Base-by-base conservation (phyloP, 495 filamentous ascomycete genomes). In the Terfezia boudieri region DNA sequence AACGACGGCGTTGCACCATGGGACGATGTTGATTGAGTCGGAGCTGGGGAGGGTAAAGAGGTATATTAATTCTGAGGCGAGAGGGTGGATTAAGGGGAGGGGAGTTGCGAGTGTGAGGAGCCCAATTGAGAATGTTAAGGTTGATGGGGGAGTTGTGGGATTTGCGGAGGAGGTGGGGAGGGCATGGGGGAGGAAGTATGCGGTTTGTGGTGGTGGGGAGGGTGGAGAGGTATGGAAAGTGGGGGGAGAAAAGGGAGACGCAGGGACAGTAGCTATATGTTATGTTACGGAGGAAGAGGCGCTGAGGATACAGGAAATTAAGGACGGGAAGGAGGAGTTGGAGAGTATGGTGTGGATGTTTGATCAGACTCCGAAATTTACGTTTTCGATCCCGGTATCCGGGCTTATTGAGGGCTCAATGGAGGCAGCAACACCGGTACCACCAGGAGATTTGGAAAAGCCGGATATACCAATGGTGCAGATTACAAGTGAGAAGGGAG, bases 71-170 rank as follows among this genome's bases (percentile, higher is more conserved):
- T 84, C 83, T 54, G 83, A 84, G 0, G 84, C 82, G 2, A 78
- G 75, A 53, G 72, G 72, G 2, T 88, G 76, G 64, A 78, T 96
- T 56, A 76, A 75, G 55, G 85, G 87, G 0, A 76, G 80, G 53
- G 90, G 92, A 0, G 86, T 94, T n/a, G 85, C 89, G 62, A 96
- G 90, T 64, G 86, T 95, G 12, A 79, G 83, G 55, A 90, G 85
- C 16, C 77, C 81, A 0, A 77, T 96, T 14, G 72, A 76, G 20
- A 96, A 98, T 72, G 78, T 94, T 8, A 67, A 69, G 0, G 54
- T 78, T 2, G 69, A 66, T 16, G 60, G 56, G n/a, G 62, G 60
- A 2, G 41, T 46, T 20, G 17, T 46, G 8, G 17, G 17, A 9
- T 84, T 85, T 65, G 61, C 69, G 37, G 56, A 66, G 0, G 71